Percentiles rank a stretch among this genome's conserved stretches.
phyloP scores from a whole-genome alignment of 140 eudicot species.

The Eryngium alpinum region DNA sequence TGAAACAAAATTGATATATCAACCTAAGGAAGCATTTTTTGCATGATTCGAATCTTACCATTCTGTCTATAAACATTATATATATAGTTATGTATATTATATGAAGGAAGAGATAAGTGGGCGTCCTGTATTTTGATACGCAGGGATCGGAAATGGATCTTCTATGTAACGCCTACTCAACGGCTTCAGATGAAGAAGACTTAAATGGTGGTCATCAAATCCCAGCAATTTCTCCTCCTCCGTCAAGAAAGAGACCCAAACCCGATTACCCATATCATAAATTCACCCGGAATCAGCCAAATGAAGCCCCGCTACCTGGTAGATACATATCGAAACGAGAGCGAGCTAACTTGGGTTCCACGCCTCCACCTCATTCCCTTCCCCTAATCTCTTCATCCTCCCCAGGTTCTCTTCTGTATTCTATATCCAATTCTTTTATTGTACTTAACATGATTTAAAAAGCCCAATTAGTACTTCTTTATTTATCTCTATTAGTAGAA shows the following conservation, averaged over 20 bases:
- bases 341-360: conserved; percentile 45
- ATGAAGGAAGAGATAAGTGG: too few relatives aligned
- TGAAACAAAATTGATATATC: too few relatives aligned
- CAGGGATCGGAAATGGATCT: conserved; percentile 46
- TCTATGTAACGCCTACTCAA: conserved; percentile 58
- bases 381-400: conserved; percentile 16
- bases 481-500: neutral
- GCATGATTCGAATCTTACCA: too few relatives aligned
- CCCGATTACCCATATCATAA: conserved; percentile 17
- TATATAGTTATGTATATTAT: too few relatives aligned
- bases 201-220: neutral
- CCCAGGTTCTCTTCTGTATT: conserved; percentile 31
- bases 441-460: neutral
- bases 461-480: neutral
- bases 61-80: too few relatives aligned
- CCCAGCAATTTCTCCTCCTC: conserved; percentile 16
- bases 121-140: too few relatives aligned
- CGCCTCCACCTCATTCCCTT: conserved; percentile 23
- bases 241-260: conserved; percentile 35
- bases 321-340: conserved; percentile 88
- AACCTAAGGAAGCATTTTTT: too few relatives aligned
- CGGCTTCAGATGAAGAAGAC: conserved; percentile 34
- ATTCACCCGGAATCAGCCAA: conserved; percentile 4
- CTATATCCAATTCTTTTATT: neutral
- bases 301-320: conserved; percentile 60